These are phyloP conservation scores for Persicaria tinctoria DNA, from an alignment of 148 eudicot genomes.

Conservation along the genomic window DNA sequence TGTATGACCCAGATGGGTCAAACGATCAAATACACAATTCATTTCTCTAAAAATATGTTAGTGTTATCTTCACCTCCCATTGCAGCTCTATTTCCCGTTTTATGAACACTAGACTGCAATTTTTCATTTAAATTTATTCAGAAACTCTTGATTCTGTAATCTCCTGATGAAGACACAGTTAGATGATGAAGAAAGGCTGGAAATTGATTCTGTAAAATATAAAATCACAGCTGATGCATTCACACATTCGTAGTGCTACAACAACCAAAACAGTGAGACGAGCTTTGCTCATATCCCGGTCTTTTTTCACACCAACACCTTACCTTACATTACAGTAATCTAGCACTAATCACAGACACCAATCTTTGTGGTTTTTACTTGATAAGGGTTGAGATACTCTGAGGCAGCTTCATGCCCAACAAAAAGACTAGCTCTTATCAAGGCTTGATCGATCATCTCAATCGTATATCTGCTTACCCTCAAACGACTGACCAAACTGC, in stretches of 20 bases:
- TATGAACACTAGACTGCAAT: no score
- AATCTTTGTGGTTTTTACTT: background rate
- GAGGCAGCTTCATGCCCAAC: background rate
- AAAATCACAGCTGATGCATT: background rate
- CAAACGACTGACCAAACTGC: slow-evolving; percentile 64
- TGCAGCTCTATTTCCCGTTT: no score
- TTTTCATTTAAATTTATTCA: no score
- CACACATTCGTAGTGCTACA: background rate
- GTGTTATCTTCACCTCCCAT: no score
- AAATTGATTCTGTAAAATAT: background rate
- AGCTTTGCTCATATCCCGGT: slow-evolving; percentile 2
- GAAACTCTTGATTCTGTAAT: no score
- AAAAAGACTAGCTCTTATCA: background rate
- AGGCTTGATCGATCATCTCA: background rate
- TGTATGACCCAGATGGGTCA: no score
- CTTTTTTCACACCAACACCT: background rate
- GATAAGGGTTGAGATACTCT: background rate
- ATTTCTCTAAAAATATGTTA: no score
- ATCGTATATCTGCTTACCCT: slow-evolving; percentile 56
- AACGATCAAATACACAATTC: no score
- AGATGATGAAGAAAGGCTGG: background rate
- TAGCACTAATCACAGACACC: background rate
- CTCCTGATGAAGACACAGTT: no score
- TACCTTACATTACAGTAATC: background rate
- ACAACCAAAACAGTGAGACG: slow-evolving; percentile 3